These are phyloP conservation scores for Talaromyces sp. DNA, from an alignment of 2,329 filamentous ascomycete genomes.

Conservation along the genomic window DNA sequence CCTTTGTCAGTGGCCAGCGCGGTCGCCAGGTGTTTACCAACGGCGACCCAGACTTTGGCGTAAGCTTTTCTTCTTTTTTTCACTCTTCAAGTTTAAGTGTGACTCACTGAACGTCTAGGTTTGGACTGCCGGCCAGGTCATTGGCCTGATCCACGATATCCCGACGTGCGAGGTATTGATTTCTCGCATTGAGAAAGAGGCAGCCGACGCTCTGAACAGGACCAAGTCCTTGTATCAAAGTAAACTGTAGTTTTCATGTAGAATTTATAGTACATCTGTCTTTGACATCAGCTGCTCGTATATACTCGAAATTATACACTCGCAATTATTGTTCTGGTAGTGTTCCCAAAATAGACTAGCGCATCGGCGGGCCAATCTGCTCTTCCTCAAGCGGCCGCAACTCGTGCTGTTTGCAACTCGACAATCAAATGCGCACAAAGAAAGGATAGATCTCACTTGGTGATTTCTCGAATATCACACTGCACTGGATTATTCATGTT, in stretches of 20 bases:
- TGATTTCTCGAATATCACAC: not conserved
- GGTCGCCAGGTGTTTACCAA: constrained; percentile 88
- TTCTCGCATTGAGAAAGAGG: constrained; percentile 71
- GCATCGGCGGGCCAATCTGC: not conserved
- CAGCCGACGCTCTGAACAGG: constrained; percentile 60
- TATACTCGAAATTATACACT: not conserved
- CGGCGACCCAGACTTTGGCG: constrained; percentile 84
- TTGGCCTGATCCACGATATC: constrained; percentile 79
- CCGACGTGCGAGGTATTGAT: constrained; percentile 68
- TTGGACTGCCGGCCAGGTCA: constrained; percentile 96
- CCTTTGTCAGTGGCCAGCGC: constrained; percentile 82
- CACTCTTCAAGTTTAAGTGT: not conserved
- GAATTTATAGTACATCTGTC: not conserved
- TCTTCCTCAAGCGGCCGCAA: not conserved
- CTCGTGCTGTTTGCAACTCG: not conserved
- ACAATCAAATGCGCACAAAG: not conserved
- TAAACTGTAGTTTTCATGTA: constrained; percentile 47
- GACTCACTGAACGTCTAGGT: constrained; percentile 52
- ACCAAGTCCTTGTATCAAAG: constrained; percentile 54
- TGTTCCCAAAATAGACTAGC: not conserved
- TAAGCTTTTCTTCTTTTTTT: constrained; percentile 44
- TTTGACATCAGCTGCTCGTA: not conserved
- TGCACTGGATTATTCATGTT: not conserved
- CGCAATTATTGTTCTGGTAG: not conserved
- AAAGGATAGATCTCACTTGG: not conserved